phyloP scores from a whole-genome alignment of 805 yeast species.

The Ogataea glucozyma region DNA sequence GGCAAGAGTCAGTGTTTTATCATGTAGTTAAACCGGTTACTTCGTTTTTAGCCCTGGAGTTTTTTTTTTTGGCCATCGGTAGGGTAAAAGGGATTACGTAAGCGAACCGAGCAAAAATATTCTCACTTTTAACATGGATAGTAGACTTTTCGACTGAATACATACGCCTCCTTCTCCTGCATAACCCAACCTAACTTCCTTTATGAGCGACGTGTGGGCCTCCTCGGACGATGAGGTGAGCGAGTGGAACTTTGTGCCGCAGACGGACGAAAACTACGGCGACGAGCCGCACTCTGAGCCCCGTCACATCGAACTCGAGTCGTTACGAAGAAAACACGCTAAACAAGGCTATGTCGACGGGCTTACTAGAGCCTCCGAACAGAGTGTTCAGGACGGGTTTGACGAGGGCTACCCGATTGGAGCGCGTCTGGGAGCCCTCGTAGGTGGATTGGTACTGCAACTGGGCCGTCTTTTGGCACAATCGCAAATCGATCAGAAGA shows the following conservation, averaged over 20 bases:
- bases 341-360: constrained; percentile 89
- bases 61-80: no score
- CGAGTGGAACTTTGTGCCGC: constrained; percentile 30
- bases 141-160: no score
- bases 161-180: no score
- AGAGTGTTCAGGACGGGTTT: constrained; percentile 74
- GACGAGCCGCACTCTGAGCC: no score
- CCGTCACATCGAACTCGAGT: constrained; percentile 31
- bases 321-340: constrained; percentile 59
- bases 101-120: no score
- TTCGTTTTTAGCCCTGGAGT: no score
- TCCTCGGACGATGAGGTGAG: constrained; percentile 31
- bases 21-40: no score
- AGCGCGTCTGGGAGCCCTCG: constrained; percentile 61
- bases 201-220: constrained; percentile 32
- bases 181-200: no score
- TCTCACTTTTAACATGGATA: no score
- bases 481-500: constrained; percentile 9
- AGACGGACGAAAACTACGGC: constrained; percentile 40
- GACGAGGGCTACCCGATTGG: constrained; percentile 80
- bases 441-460: constrained; percentile 64
- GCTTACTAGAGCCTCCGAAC: constrained; percentile 63
- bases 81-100: no score
- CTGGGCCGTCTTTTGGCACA: constrained; percentile 25
- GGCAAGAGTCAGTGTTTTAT: no score